A percentile compares a stretch with the other conserved stretches of the same genome.
These are phyloP conservation scores for Auricularia auricula-judae DNA, from an alignment of 768 basidiomycete genomes.

Conservation along the genomic window DNA sequence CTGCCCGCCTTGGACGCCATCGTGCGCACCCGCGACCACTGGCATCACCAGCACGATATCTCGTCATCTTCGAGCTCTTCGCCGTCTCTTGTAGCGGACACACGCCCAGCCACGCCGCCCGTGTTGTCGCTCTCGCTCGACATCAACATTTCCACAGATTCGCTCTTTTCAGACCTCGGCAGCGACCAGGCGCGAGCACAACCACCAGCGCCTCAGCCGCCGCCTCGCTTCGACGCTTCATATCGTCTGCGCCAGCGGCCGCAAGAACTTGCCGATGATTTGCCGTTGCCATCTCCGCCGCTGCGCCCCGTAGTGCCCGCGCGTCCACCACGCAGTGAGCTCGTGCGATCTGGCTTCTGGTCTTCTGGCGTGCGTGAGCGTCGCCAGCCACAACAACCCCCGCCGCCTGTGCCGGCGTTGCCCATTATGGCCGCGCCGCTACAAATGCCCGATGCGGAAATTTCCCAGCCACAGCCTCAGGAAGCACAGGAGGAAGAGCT, in stretches of 20 bases:
- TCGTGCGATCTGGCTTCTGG: not conserved
- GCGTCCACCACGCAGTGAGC: not conserved
- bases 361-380: not conserved
- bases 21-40: not conserved
- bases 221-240: not conserved
- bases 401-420: not conserved
- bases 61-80: not conserved
- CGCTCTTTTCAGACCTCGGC: not conserved
- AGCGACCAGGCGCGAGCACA: not conserved
- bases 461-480: not conserved
- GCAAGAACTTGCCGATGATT: not conserved
- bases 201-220: not conserved
- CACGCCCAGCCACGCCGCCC: not conserved
- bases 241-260: not conserved
- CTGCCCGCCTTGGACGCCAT: not conserved
- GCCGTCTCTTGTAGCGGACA: not conserved
- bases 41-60: not conserved
- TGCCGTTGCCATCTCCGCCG: not conserved
- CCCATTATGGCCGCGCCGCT: not conserved
- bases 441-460: no score
- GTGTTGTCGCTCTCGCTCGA: not conserved
- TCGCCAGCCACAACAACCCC: not conserved
- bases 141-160: not conserved
- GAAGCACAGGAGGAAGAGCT: not conserved
- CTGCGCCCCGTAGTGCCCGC: not conserved